Evolutionary conservation across 805 yeast species (phyloP), one percentile per base, ranked within the genome.

Genomic region (Suhomyces vadensis): DNA sequence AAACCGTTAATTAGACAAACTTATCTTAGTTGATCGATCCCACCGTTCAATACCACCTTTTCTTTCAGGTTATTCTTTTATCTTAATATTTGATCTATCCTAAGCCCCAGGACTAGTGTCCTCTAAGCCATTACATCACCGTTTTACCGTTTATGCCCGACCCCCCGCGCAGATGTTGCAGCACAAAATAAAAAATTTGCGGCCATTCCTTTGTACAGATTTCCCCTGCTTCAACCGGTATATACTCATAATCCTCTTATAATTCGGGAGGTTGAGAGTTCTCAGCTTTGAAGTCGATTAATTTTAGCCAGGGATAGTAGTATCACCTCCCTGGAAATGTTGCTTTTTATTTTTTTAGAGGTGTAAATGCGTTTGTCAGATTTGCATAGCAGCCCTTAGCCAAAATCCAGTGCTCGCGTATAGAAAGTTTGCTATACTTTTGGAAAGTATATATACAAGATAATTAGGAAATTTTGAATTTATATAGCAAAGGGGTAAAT

Each of bases 141-240:
- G 14, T 3, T 25, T 11, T 25, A 10, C 14, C 33, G 33, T 29
- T 29, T 16, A 6, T 11, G 13, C 9, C 11, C n/a, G 16, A 13
- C 14, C 1, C 20, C 6, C 20, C 33, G 11, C 20, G 20, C 33
- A 4, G 9, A 8, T 20, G 11, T 2, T 14, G 33, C 19, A 29
- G 33, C 33, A 29, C 33, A 29, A 29, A 29, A 29, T 17, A 9
- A 29, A 14, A 10, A 29, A 16, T 29, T 29, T 29, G 33, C 33
- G 33, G 33, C 33, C 33, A 29, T 13, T 29, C 8, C 16, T 16
- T 13, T 16, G 13, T 13, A 27, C 31, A 8, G 1, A 6, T 14
- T 8, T 29, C n/a, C 16, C 33, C 11, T n/a, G 16, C 33, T 1
- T 14, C 17, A 8, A 13, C 17, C 9, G n/a, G n/a, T n/a, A n/a